A percentile compares a stretch with the other conserved stretches of the same genome.
phyloP scores from a whole-genome alignment of 352 stramenopile species.

The Poterioochromonas sp. region DNA sequence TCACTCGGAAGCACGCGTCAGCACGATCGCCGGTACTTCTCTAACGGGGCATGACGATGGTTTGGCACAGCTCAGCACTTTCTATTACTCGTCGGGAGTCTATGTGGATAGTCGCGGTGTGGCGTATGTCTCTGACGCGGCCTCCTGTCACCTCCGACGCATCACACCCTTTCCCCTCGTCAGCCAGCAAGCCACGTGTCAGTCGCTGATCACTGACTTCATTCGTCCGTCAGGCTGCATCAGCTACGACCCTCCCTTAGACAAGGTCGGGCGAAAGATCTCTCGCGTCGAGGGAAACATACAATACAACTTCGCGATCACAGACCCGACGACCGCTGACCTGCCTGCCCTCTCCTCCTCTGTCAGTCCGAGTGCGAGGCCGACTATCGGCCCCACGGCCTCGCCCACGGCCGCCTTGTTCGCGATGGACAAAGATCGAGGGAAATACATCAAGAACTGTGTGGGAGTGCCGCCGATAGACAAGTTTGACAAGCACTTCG shows the following conservation, averaged over 20 bases:
- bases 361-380: too few relatives aligned
- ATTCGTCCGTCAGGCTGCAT: slow-evolving; percentile 79
- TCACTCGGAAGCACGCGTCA: slow-evolving; percentile 59
- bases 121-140: slow-evolving; percentile 77
- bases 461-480: slow-evolving; percentile 73
- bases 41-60: slow-evolving; percentile 65
- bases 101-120: slow-evolving; percentile 69
- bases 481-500: slow-evolving; percentile 60
- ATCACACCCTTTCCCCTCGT: slow-evolving; percentile 62
- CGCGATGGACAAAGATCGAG: slow-evolving; percentile 46
- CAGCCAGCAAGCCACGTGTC: slow-evolving; percentile 59
- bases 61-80: slow-evolving; percentile 65
- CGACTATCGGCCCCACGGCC: too few relatives aligned
- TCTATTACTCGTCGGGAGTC: slow-evolving; percentile 73
- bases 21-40: slow-evolving; percentile 71
- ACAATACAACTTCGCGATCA: slow-evolving; percentile 76
- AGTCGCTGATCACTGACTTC: slow-evolving; percentile 58
- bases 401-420: too few relatives aligned
- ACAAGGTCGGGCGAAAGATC: slow-evolving; percentile 65
- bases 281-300: slow-evolving; percentile 73
- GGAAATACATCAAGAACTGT: slow-evolving; percentile 73
- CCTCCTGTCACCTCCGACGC: slow-evolving; percentile 72
- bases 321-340: too few relatives aligned
- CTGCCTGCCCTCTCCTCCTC: slow-evolving; percentile 52
- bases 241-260: slow-evolving; percentile 81